phyloP scores from a whole-genome alignment of 2,329 filamentous ascomycete species.

The Colletotrichum sp. region DNA sequence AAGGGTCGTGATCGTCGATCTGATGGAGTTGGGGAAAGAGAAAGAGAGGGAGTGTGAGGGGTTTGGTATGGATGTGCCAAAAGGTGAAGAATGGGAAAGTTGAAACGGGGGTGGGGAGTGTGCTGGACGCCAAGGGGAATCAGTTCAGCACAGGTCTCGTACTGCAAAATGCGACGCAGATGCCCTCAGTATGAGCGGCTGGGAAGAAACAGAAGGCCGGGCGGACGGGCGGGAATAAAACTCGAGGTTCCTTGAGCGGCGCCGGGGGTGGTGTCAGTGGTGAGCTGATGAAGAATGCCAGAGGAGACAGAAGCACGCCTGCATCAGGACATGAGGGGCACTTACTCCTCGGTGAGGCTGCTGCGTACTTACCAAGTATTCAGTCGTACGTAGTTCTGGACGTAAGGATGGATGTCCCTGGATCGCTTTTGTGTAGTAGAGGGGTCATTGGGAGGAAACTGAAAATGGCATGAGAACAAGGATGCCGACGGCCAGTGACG shows the following conservation, averaged over 20 bases:
- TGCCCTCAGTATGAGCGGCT: not conserved
- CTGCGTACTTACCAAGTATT: not conserved
- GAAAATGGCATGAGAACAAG: not conserved
- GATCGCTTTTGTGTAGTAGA: not conserved
- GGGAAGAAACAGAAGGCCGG: not conserved
- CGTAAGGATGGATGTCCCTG: not conserved
- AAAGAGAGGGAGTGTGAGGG: not conserved
- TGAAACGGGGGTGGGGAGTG: not conserved
- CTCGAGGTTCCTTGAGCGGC: not conserved
- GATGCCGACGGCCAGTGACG: not conserved
- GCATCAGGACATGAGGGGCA: not conserved
- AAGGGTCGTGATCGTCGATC: constrained; percentile 18
- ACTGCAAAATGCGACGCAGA: not conserved
- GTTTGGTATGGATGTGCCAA: not conserved
- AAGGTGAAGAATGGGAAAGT: constrained; percentile 5
- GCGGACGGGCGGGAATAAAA: not conserved
- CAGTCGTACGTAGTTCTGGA: not conserved
- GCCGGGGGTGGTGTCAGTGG: not conserved
- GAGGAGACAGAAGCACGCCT: not conserved
- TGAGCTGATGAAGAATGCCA: not conserved
- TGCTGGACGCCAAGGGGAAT: not conserved
- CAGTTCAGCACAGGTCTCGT: not conserved
- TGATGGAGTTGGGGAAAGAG: not conserved
- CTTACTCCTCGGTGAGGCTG: not conserved
- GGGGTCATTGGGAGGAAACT: not conserved